Evolutionary conservation across 768 basidiomycete species (phyloP).

Genomic region (Lentinula detonsa): DNA sequence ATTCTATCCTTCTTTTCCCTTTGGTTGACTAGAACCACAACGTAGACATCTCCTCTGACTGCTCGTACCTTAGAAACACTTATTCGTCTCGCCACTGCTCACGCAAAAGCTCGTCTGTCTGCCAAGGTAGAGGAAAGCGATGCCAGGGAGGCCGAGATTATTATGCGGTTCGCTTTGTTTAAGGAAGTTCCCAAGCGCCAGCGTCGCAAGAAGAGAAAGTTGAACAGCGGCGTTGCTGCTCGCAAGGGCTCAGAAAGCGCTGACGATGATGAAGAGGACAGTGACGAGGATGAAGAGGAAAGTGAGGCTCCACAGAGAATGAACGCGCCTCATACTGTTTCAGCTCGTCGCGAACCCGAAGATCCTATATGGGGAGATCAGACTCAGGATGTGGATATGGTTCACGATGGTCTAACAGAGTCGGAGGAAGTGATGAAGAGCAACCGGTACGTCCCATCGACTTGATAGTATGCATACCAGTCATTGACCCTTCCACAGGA

Average conservation of each 20-base stretch:
- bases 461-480: neutral
- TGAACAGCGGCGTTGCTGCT: conserved; percentile 59
- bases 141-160: conserved; percentile 87
- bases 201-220: conserved; percentile 80
- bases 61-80: conserved; percentile 98
- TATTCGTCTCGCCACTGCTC: conserved; percentile 96
- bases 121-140: conserved; percentile 78
- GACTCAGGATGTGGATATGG: conserved; percentile 63
- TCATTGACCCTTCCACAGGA: conserved; percentile 32
- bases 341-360: conserved; percentile 28
- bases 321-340: conserved; percentile 35
- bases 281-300: conserved; percentile 44
- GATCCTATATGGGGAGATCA: conserved; percentile 66
- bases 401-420: conserved; percentile 29
- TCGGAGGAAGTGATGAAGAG: conserved; percentile 1
- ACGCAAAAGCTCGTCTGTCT: conserved; percentile 93
- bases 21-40: neutral
- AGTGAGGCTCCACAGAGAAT: conserved; percentile 43
- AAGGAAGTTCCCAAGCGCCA: conserved; percentile 89
- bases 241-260: conserved; percentile 45
- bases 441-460: neutral
- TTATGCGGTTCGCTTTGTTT: conserved; percentile 95
- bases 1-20: neutral
- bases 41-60: conserved; percentile 91
- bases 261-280: conserved; percentile 49